phyloP scores from a whole-genome alignment of 768 basidiomycete genomes.

The Suillus discolor region DNA sequence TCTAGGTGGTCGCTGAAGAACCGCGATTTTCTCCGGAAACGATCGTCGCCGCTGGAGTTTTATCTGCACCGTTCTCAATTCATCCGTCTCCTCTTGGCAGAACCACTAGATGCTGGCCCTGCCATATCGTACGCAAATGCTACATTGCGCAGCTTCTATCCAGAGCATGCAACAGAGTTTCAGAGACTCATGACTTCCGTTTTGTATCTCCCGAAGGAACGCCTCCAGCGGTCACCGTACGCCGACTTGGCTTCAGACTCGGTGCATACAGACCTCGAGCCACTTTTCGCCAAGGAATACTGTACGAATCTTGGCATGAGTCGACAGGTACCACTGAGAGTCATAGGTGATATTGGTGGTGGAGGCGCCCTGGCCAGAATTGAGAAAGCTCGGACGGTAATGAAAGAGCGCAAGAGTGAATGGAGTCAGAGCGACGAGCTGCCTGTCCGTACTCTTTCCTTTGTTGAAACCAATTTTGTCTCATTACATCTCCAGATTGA shows the following conservation, averaged over 20 bases:
- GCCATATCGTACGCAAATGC: conserved; percentile 78
- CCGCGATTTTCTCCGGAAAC: conserved; percentile 61
- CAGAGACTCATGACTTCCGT: conserved; percentile 70
- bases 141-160: conserved; percentile 64
- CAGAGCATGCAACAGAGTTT: conserved; percentile 64
- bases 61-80: conserved; percentile 90
- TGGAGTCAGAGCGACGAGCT: conserved; percentile 90
- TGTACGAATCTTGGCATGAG: conserved; percentile 89
- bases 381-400: conserved; percentile 91
- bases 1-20: conserved; percentile 79
- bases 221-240: conserved; percentile 72
- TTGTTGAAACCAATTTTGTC: conserved; percentile 6
- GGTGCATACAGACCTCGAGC: conserved; percentile 76
- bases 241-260: conserved; percentile 71
- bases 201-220: conserved; percentile 68
- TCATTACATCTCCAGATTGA: conserved; percentile 67
- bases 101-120: conserved; percentile 54
- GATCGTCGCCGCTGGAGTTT: conserved; percentile 85
- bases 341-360: conserved; percentile 91
- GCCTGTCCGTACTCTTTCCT: conserved; percentile 53
- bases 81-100: conserved; percentile 71
- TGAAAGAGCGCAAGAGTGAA: conserved; percentile 91
- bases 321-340: conserved; percentile 81
- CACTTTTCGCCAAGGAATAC: conserved; percentile 87
- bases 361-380: conserved; percentile 90